Conservation (phyloP, 495 filamentous ascomycete species). For the Aspergillus haitiensis region DNA sequence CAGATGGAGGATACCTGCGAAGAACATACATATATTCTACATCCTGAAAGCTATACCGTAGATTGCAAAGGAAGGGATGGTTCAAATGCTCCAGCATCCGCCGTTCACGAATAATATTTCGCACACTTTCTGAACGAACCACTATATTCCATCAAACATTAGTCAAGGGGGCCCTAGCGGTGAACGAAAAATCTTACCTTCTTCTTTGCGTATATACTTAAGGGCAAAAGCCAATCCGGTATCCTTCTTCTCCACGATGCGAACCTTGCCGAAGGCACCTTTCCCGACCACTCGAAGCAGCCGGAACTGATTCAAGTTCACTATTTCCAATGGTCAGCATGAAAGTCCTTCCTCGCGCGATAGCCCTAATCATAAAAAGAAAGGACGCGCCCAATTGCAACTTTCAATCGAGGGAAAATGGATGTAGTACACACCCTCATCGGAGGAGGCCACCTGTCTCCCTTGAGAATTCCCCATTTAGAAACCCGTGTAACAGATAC, state of each 20-base stretch:
- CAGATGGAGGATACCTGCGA: background rate
- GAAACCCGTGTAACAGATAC: constrained; percentile 27
- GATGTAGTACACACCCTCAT: constrained; percentile 72
- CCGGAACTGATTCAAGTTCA: constrained; percentile 97
- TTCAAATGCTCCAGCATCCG: constrained; percentile 97
- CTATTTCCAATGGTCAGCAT: constrained; percentile 44
- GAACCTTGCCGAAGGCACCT: constrained; percentile 96
- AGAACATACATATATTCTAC: constrained; percentile 90
- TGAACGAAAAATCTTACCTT: constrained; percentile 59
- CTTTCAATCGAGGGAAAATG: constrained; percentile 1
- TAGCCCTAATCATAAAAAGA: constrained; percentile 11
- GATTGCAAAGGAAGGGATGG: constrained; percentile 96
- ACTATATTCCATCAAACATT: constrained; percentile 52
- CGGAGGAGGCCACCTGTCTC: constrained; percentile 87
- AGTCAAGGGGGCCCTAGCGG: background rate
- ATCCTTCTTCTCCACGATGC: constrained; percentile 97
- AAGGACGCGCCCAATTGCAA: constrained; percentile 1
- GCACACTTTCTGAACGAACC: constrained; percentile 93
- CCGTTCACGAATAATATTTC: constrained; percentile 95
- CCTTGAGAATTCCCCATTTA: constrained; percentile 93
- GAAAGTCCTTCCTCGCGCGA: background rate
- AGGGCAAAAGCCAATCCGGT: constrained; percentile 90
- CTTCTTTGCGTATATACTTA: constrained; percentile 99
- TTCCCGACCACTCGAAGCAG: constrained; percentile 94
- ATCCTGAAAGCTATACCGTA: constrained; percentile 98